Conservation (phyloP, 306 rosid genomes). For the Vigna unguiculata region DNA sequence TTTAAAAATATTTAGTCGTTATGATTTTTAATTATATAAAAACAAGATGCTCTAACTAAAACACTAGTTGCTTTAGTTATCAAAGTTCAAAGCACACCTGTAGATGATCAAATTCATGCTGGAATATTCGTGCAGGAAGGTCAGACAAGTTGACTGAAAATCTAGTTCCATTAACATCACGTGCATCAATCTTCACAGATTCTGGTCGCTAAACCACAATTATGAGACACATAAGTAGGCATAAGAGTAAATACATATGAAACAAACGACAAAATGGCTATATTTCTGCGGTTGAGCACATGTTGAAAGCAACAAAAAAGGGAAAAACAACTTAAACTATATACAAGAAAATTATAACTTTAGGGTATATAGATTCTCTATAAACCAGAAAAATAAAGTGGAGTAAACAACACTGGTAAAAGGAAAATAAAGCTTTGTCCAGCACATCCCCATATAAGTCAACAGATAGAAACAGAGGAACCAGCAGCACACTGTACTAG, state of each 20-base stretch:
- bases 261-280: constrained; percentile 17
- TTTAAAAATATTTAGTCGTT: not conserved
- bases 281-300: constrained; percentile 22
- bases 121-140: constrained; percentile 93
- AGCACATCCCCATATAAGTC: not conserved
- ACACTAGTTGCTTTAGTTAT: constrained; percentile 2
- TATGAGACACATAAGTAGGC: constrained; percentile 16
- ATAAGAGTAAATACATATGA: constrained; percentile 31
- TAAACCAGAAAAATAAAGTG: no score
- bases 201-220: constrained; percentile 78
- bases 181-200: constrained; percentile 84
- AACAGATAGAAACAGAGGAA: not conserved
- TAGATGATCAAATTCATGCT: constrained; percentile 95
- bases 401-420: no score
- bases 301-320: not conserved
- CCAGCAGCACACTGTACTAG: not conserved
- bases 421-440: no score
- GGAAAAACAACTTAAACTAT: not conserved
- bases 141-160: constrained; percentile 72
- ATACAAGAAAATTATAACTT: not conserved
- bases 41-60: not conserved
- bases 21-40: not conserved
- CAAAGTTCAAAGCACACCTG: constrained; percentile 59
- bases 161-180: constrained; percentile 66
- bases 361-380: no score